Evolutionary conservation across 768 basidiomycete species (phyloP).

Genomic region (Neoboletus subvelutipes): DNA sequence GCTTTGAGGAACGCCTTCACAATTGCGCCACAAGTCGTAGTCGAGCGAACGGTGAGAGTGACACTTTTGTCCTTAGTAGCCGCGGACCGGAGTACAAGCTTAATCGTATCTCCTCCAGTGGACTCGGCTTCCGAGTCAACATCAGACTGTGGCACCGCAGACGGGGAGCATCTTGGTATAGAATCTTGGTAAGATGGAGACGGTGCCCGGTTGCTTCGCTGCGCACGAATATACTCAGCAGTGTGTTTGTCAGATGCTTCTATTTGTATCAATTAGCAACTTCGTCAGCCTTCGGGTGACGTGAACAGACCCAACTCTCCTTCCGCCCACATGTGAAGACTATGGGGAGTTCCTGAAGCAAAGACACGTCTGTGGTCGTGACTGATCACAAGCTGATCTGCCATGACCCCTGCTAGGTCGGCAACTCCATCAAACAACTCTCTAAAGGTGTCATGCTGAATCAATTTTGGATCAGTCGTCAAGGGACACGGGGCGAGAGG

Average conservation of each 20-base stretch:
- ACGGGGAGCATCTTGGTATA: conserved; percentile 10
- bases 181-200: conserved; percentile 21
- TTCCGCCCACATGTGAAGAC: conserved; percentile 65
- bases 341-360: conserved; percentile 64
- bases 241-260: conserved; percentile 67
- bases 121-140: conserved; percentile 38
- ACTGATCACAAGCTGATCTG: conserved; percentile 56
- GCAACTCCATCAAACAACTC: conserved; percentile 65
- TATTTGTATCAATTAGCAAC: conserved; percentile 29
- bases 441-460: conserved; percentile 64
- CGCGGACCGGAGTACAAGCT: conserved; percentile 61
- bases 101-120: conserved; percentile 51
- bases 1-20: conserved; percentile 73
- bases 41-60: conserved; percentile 65
- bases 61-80: conserved; percentile 50
- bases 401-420: conserved; percentile 53
- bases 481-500: neutral
- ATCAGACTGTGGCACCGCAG: conserved; percentile 27
- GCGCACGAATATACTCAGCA: conserved; percentile 59
- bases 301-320: conserved; percentile 58
- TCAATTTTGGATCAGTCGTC: neutral
- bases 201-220: conserved; percentile 27
- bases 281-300: neutral
- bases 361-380: conserved; percentile 65
- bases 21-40: conserved; percentile 75